Percentiles rank a stretch among this genome's conserved stretches.
These are phyloP conservation scores for Corchorus capsularis DNA, from an alignment of 345 rosid species.

Conservation along the genomic window DNA sequence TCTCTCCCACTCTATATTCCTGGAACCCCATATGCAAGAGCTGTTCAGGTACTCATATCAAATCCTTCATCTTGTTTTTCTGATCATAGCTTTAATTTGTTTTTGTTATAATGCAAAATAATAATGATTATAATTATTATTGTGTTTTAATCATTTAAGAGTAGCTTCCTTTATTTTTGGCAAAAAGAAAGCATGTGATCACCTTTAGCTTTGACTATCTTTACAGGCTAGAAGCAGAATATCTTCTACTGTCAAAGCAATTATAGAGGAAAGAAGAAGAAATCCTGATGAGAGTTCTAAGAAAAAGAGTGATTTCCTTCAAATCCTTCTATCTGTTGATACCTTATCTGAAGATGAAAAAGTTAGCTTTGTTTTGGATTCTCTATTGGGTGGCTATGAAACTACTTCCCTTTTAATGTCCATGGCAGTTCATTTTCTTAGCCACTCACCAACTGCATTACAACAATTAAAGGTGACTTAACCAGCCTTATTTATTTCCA, in stretches of 20 bases:
- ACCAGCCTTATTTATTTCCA: neutral
- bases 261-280: slow-evolving; percentile 46
- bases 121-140: neutral
- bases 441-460: slow-evolving; percentile 37
- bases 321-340: slow-evolving; percentile 43
- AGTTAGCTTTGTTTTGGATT: slow-evolving; percentile 56
- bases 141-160: neutral
- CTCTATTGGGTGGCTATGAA: slow-evolving; percentile 65
- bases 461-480: slow-evolving; percentile 46
- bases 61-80: neutral
- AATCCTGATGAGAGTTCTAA: neutral
- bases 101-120: neutral
- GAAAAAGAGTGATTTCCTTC: slow-evolving; percentile 42
- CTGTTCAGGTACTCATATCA: slow-evolving; percentile 45
- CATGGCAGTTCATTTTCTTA: slow-evolving; percentile 48
- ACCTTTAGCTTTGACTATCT: slow-evolving; percentile 35
- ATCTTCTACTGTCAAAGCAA: slow-evolving; percentile 52
- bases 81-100: slow-evolving; percentile 1
- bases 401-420: slow-evolving; percentile 55
- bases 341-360: slow-evolving; percentile 62
- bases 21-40: slow-evolving; percentile 64
- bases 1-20: slow-evolving; percentile 59
- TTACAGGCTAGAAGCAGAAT: slow-evolving; percentile 64
- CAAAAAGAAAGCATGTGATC: slow-evolving; percentile 40
- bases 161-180: slow-evolving; percentile 2